These are phyloP conservation scores for Sporothrix curviconia DNA, from an alignment of 2,329 filamentous ascomycete species.

Conservation along the genomic window DNA sequence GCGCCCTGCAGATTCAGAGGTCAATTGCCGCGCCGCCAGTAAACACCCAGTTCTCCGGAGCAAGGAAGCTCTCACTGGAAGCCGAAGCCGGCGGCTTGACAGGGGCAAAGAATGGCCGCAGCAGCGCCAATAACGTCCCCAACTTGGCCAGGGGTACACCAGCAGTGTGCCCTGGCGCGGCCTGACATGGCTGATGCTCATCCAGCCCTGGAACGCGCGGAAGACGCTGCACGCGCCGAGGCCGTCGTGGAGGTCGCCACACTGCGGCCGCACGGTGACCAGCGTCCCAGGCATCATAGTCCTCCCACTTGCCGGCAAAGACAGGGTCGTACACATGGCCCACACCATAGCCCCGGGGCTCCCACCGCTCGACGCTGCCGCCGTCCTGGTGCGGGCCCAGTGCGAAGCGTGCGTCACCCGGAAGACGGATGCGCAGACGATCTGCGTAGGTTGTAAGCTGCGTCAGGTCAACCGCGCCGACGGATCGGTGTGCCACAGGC, in stretches of 20 bases:
- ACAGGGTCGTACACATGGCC: constrained; percentile 67
- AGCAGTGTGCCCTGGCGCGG: constrained; percentile 73
- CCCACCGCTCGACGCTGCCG: constrained; percentile 70
- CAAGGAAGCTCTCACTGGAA: constrained; percentile 34
- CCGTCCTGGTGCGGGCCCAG: constrained; percentile 69
- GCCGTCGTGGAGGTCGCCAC: constrained; percentile 71
- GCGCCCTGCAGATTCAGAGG: constrained; percentile 58
- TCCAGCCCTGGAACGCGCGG: constrained; percentile 85
- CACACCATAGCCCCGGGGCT: constrained; percentile 58
- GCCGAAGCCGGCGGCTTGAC: constrained; percentile 23
- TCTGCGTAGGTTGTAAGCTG: constrained; percentile 65
- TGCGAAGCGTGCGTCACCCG: constrained; percentile 63
- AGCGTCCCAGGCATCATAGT: constrained; percentile 76
- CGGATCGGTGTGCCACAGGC: constrained; percentile 52
- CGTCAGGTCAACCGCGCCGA: constrained; percentile 5
- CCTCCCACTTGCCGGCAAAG: constrained; percentile 69
- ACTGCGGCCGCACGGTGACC: constrained; percentile 60
- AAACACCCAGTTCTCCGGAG: constrained; percentile 33
- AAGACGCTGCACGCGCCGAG: constrained; percentile 79
- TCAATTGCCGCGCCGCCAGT: constrained; percentile 22
- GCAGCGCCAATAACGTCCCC: constrained; percentile 71
- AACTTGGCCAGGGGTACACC: constrained; percentile 73
- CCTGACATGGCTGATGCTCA: constrained; percentile 66
- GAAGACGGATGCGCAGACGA: constrained; percentile 62
- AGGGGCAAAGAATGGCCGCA: constrained; percentile 75